A percentile compares a stretch with the other conserved stretches of the same genome.
Evolutionary conservation across 352 stramenopile genomes (phyloP).

Genomic region (Globisporangium sylvaticum): DNA sequence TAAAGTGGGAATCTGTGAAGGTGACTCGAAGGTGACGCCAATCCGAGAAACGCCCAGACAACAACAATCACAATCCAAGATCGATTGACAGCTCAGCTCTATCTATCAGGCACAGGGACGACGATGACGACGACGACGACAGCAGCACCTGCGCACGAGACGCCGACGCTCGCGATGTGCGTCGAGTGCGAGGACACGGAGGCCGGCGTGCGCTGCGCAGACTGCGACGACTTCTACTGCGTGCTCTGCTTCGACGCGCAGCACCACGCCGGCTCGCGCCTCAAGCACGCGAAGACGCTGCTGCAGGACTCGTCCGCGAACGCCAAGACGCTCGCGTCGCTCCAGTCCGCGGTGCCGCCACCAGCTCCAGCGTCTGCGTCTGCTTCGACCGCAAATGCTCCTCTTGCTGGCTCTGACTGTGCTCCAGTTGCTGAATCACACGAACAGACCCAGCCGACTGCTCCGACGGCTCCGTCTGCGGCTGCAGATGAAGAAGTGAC

Average conservation of each 20-base stretch:
- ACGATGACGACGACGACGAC: background rate
- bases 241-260: slow-evolving; percentile 71
- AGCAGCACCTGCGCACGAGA: slow-evolving; percentile 17
- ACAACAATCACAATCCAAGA: background rate
- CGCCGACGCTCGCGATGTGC: slow-evolving; percentile 43
- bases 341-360: background rate
- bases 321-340: slow-evolving; percentile 13
- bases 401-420: background rate
- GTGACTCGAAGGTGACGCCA: background rate
- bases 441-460: background rate
- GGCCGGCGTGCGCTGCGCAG: slow-evolving; percentile 57
- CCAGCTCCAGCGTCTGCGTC: slow-evolving; percentile 2
- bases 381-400: slow-evolving; percentile 2
- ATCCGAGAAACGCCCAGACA: background rate
- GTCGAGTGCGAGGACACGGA: slow-evolving; percentile 84
- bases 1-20: background rate
- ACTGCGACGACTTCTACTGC: slow-evolving; percentile 76
- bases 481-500: slow-evolving; percentile 19
- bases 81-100: background rate
- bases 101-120: background rate
- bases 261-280: slow-evolving; percentile 56
- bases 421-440: background rate
- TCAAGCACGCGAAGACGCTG: slow-evolving; percentile 35
- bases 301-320: slow-evolving; percentile 15
- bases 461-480: background rate